Conservation (phyloP, 2,329 filamentous ascomycete species). For the Alternaria atra region DNA sequence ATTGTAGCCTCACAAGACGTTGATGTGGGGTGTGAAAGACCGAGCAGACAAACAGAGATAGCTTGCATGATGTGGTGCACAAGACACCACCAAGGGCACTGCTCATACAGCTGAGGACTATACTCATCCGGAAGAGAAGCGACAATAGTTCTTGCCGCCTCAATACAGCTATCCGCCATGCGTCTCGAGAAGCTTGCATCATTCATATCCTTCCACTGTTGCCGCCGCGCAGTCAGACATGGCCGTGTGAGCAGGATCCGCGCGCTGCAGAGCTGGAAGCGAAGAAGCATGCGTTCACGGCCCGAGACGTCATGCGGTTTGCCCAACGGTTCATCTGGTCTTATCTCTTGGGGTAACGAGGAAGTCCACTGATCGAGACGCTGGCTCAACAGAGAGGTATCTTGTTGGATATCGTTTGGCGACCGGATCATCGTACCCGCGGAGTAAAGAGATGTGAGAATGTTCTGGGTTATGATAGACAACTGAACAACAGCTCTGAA, state of each 20-base stretch:
- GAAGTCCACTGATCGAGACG: conserved; percentile 48
- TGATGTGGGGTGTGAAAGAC: conserved; percentile 41
- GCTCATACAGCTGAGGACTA: conserved; percentile 41
- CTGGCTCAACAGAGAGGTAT: conserved; percentile 42
- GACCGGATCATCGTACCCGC: conserved; percentile 43
- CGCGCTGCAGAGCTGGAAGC: conserved; percentile 49
- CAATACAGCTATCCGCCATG: conserved; percentile 48
- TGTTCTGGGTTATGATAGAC: conserved; percentile 45
- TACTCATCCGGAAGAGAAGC: conserved; percentile 49
- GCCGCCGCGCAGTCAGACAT: conserved; percentile 44
- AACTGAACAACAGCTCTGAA: conserved; percentile 41
- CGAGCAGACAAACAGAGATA: conserved; percentile 49
- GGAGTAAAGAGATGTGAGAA: conserved; percentile 51
- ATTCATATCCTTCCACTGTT: conserved; percentile 20
- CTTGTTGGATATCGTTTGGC: conserved; percentile 45
- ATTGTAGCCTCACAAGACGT: conserved; percentile 31
- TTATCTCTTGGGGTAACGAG: conserved; percentile 41
- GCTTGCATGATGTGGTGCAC: conserved; percentile 54
- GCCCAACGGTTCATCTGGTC: conserved; percentile 29
- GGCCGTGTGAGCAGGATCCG: conserved; percentile 54
- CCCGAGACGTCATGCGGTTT: conserved; percentile 7
- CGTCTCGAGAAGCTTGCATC: conserved; percentile 40
- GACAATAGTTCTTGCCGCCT: conserved; percentile 47
- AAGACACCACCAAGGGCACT: conserved; percentile 54
- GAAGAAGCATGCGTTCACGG: conserved; percentile 45